A percentile compares a stretch with the other conserved stretches of the same genome.
These are phyloP conservation scores for Pleurotus tuoliensis DNA, from an alignment of 768 basidiomycete genomes.

Conservation along the genomic window DNA sequence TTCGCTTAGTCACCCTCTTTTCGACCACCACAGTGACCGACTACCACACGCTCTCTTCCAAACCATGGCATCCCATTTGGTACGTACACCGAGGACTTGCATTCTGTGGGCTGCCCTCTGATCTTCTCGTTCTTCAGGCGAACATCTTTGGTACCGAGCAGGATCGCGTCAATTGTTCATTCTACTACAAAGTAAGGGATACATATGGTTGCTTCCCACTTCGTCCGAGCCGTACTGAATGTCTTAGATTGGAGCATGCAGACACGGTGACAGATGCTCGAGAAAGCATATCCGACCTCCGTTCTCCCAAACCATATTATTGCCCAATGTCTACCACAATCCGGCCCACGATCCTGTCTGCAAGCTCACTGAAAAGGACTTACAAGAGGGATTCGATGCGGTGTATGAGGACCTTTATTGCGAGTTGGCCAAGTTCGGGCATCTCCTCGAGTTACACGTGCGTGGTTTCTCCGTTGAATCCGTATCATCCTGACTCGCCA, in stretches of 20 bases:
- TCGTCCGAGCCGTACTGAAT: slow-evolving; percentile 2
- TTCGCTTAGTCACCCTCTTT: slow-evolving; percentile 2
- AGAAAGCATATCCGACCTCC: slow-evolving; percentile 98
- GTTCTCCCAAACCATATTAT: slow-evolving; percentile 93
- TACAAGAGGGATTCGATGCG: slow-evolving; percentile 89
- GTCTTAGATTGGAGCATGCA: slow-evolving; percentile 90
- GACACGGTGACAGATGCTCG: slow-evolving; percentile 97
- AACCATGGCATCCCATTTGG: slow-evolving; percentile 74
- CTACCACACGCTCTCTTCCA: background rate
- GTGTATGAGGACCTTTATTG: slow-evolving; percentile 96
- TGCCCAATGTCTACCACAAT: slow-evolving; percentile 98
- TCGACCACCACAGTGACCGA: background rate
- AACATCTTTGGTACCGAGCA: slow-evolving; percentile 96
- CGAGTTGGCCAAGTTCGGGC: slow-evolving; percentile 92
- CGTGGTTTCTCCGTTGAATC: slow-evolving; percentile 23
- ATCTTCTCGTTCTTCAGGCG: slow-evolving; percentile 44
- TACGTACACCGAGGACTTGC: slow-evolving; percentile 26
- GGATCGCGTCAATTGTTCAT: slow-evolving; percentile 97
- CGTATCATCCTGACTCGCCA: slow-evolving; percentile 2
- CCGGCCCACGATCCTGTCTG: slow-evolving; percentile 91
- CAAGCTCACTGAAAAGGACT: slow-evolving; percentile 81
- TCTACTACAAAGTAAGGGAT: slow-evolving; percentile 85
- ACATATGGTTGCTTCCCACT: slow-evolving; percentile 8
- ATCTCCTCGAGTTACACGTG: slow-evolving; percentile 93
- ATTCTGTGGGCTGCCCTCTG: background rate